Evolutionary conservation across 257 asterid genomes (phyloP), one percentile per base, ranked within the genome.

Genomic region (Plantago ovata): DNA sequence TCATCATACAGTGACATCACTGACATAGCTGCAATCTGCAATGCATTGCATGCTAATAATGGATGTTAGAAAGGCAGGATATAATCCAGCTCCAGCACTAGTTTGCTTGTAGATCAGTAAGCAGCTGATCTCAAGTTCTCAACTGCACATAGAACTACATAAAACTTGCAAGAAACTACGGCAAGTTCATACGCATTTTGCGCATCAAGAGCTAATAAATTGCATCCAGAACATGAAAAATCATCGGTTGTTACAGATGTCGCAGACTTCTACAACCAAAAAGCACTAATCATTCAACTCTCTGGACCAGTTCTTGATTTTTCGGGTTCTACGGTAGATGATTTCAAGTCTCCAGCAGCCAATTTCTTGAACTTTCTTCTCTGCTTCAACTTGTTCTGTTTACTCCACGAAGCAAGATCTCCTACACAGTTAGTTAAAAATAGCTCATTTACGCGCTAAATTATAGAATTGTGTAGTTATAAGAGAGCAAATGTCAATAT

Each of bases 361-460:
- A 76, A 38, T 65, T 75, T 79, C 79, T 82, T 84, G n/a, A 71
- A 53, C 60, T 71, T 73, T 73, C 96, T 80, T 66, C 86, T 84
- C 64, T 69, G 75, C 78, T 65, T 84, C 28, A 65, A 47, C 75
- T 71, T 87, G 61, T 60, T 72, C 72, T 48, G 62, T 44, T 73
- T 82, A 15, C 72, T 61, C 56, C 68, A 48, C 28, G 71, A 50
- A 8, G 59, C 67, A 11, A 63, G 43, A 56, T 50, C 74, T 55
- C 62, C 84, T 60, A 61, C 15, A 56, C 32, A 69, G 54, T 50
- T 19, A 70, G 10, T 50, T 21, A n/a, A 70, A 9, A 10, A 41
- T 49, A 6, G 39, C 40, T 53, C 38, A 46, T 4, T 23, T 21
- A 15, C 18, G 12, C 53, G 48, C 32, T 41, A 8, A 23, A 53